Base-by-base conservation (phyloP, 1,284 basidiomycete species). In the Cerioporus squamosus region DNA sequence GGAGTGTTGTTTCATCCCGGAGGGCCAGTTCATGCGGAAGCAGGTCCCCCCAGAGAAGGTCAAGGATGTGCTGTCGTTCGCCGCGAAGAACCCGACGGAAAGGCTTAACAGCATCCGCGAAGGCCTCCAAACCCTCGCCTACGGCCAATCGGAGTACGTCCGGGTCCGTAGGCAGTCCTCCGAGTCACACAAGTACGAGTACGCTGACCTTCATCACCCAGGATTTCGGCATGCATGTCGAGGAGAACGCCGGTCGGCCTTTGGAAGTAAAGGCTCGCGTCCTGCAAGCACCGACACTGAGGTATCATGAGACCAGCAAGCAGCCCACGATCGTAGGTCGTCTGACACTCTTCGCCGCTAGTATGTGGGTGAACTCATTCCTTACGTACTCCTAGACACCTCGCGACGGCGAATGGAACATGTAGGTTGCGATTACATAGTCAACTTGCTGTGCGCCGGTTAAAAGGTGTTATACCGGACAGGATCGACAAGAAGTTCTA, bases 1-100 rank as follows among this genome's bases (percentile, higher is more conserved):
- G 2, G 90, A 93, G 67, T 70, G 88, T 1, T 91, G 90, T 66
- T 72, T 65, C 0, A 84, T 93, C 4, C 79, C 80, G 0, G 74
- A 81, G 0, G 90, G 90, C 0, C 91, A 93, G 64, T 85, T 91
- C 47, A 86, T 91, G 82, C 78, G 86, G 42, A 89, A 88, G 66
- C 87, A 87, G 61, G 79, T 92, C 1, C 89, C 90, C 0, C 76
- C 84, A 0, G 84, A 90, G 58, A 84, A 85, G 66, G 87, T 84
- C 0, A 84, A 80, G 55, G 80, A 83, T 8, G 85, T 91, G 6
- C 77, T 91, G 2, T 80, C 83, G 0, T 92, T 92, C 66, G 84
- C 90, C 0, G 91, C 90, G 1, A 88, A 88, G 72, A 79, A 71
- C 55, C 89, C 89, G 0, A 64, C 69, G 2, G 85, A 87, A 1